Evolutionary conservation across 108 stramenopile genomes (phyloP), one percentile per base, ranked within the genome.

Genomic region (Conticribra weissflogii): DNA sequence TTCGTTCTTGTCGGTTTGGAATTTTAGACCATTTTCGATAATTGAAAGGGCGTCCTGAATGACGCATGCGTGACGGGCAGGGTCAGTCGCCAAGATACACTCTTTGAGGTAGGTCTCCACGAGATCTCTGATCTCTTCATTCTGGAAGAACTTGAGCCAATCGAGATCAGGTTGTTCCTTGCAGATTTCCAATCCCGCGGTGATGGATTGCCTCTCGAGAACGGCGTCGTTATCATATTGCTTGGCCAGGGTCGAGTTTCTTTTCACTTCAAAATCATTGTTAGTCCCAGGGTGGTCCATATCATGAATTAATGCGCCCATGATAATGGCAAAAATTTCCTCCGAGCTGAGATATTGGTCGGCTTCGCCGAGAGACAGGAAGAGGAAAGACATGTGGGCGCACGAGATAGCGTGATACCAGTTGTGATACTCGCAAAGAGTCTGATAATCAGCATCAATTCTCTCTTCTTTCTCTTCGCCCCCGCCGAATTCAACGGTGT

Each of bases 401-500:
- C 86, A 85, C 0, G 76, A 69, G 17, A 78, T 55, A 14, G 55
- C 88, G 53, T 89, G 88, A 45, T 81, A 57, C 54, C 77, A 85
- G 66, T 83, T 86, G 65, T 89, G 88, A 67, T 85, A 88, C 23
- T 63, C 75, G 47, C 68, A 74, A 0, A 72, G 28, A 9, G 54
- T 19, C 18, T 56, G 34, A 19, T n/a, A 32, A 0, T 59, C 50
- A 23, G 45, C 23, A 0, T 58, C 36, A 24, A 7, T 7, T 1
- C n/a, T n/a, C 15, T 45, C 36, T 21, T 30, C 58, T 9, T 5
- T 27, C 30, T 63, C 61, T 45, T 22, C 27, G 3, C 25, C 71
- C 18, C 34, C 32, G 28, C 45, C 59, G 16, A 68, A 59, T 28
- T 75, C 67, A 59, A 48, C 57, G 7, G 17, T 44, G 28, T 72